Conservation (phyloP, 148 eudicot species). For the Amaranthus hypochondriacus region DNA sequence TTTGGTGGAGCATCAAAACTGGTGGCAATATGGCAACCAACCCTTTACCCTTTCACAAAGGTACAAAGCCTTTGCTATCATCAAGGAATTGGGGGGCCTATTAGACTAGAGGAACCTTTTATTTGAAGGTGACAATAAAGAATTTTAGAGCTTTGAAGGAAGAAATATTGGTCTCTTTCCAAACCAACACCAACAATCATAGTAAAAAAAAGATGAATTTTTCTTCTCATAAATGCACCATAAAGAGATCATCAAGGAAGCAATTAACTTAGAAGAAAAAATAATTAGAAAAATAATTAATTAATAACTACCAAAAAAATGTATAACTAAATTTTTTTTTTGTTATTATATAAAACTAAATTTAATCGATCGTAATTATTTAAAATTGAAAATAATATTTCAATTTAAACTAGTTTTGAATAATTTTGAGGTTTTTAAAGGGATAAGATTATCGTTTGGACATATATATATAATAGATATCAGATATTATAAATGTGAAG, state of each 20-base stretch:
- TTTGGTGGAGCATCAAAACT: background rate
- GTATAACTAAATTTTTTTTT: background rate
- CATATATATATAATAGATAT: too few relatives aligned
- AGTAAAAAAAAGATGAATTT: background rate
- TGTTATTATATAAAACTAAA: background rate
- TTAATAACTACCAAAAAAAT: background rate
- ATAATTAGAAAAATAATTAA: background rate
- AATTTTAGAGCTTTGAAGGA: background rate
- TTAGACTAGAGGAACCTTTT: slow-evolving; percentile 12
- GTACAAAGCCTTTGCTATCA: slow-evolving; percentile 10
- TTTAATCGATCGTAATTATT: too few relatives aligned
- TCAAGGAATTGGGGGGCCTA: slow-evolving; percentile 3
- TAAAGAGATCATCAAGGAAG: background rate
- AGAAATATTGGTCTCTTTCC: background rate
- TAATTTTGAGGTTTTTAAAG: too few relatives aligned
- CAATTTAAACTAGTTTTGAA: too few relatives aligned
- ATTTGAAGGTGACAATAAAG: slow-evolving; percentile 12
- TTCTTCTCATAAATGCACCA: background rate
- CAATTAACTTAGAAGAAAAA: background rate
- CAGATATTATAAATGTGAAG: too few relatives aligned
- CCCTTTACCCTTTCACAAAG: slow-evolving; percentile 10
- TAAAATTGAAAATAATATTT: too few relatives aligned
- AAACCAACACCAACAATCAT: slow-evolving; percentile 18
- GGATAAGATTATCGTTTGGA: too few relatives aligned
- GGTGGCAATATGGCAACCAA: slow-evolving; percentile 28